Evolutionary conservation across 345 rosid genomes (phyloP).

Genomic region (Salix udensis): DNA sequence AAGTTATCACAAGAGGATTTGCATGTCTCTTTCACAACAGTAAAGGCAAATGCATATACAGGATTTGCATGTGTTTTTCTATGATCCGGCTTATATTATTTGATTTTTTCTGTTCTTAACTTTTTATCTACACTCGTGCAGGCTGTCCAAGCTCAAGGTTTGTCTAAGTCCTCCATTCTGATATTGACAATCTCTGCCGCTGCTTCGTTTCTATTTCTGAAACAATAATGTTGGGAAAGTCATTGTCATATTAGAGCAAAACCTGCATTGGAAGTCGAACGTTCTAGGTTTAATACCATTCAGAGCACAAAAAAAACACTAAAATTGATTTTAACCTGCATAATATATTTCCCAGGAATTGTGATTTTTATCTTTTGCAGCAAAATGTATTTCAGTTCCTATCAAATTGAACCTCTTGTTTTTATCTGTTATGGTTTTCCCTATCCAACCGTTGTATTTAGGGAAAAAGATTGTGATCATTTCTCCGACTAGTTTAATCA

Average conservation of each 20-base stretch:
- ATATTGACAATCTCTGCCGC: slow-evolving; percentile 30
- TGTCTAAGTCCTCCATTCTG: slow-evolving; percentile 13
- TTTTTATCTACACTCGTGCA: slow-evolving; percentile 27
- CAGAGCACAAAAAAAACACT: background rate
- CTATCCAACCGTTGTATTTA: background rate
- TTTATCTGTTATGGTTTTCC: background rate
- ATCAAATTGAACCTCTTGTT: background rate
- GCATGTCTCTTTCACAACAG: background rate
- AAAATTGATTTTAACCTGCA: slow-evolving; percentile 12
- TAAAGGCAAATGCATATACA: background rate
- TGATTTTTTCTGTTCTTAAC: background rate
- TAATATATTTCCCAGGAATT: slow-evolving; percentile 12
- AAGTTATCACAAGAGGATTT: background rate
- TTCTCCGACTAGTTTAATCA: background rate
- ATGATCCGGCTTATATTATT: background rate
- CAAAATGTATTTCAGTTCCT: slow-evolving; percentile 14
- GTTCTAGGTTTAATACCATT: slow-evolving; percentile 14
- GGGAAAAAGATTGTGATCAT: background rate
- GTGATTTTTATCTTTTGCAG: slow-evolving; percentile 27
- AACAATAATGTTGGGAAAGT: slow-evolving; percentile 23
- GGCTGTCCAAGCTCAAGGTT: slow-evolving; percentile 33
- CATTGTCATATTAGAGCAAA: slow-evolving; percentile 5
- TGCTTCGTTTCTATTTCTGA: slow-evolving; percentile 34
- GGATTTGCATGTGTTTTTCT: background rate
- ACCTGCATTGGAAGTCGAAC: background rate